Conservation (phyloP, 2,329 filamentous ascomycete genomes). For the Aspergillus awamori region DNA sequence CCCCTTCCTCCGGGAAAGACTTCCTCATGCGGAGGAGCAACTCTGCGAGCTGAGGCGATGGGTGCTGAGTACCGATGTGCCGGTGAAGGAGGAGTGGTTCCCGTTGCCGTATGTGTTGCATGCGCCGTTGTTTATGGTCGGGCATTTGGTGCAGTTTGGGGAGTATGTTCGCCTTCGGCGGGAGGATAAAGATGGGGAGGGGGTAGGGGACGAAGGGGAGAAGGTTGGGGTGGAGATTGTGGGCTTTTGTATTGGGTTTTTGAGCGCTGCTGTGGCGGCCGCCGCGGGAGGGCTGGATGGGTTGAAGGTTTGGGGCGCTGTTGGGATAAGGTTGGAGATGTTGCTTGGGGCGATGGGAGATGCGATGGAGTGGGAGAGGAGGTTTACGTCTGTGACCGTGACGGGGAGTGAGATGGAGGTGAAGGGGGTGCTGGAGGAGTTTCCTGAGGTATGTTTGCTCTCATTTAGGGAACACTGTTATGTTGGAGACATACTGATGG, state of each 20-base stretch:
- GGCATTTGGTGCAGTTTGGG: constrained; percentile 20
- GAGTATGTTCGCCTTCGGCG: background rate
- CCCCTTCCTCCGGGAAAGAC: constrained; percentile 1
- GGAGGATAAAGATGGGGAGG: no score
- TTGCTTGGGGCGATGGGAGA: constrained; percentile 22
- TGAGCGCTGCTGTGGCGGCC: constrained; percentile 20
- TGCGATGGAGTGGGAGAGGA: constrained; percentile 17
- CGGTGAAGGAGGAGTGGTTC: constrained; percentile 13
- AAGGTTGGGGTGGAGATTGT: constrained; percentile 14
- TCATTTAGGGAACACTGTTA: no score
- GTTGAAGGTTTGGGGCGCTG: constrained; percentile 12
- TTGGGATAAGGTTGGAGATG: constrained; percentile 20
- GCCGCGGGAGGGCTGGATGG: background rate
- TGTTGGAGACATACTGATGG: no score
- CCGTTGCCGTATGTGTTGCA: constrained; percentile 23
- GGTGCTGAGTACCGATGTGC: constrained; percentile 13
- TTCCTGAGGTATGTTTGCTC: constrained; percentile 16
- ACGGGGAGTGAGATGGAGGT: background rate
- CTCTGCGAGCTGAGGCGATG: constrained; percentile 15
- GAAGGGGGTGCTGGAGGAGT: background rate
- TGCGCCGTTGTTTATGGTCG: constrained; percentile 24
- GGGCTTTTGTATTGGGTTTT: constrained; percentile 25
- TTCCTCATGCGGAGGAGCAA: constrained; percentile 7
- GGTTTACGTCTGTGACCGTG: constrained; percentile 21
- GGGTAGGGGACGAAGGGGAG: no score